Evolutionary conservation across 805 yeast genomes (phyloP).

Genomic region (Candida lessepsii): DNA sequence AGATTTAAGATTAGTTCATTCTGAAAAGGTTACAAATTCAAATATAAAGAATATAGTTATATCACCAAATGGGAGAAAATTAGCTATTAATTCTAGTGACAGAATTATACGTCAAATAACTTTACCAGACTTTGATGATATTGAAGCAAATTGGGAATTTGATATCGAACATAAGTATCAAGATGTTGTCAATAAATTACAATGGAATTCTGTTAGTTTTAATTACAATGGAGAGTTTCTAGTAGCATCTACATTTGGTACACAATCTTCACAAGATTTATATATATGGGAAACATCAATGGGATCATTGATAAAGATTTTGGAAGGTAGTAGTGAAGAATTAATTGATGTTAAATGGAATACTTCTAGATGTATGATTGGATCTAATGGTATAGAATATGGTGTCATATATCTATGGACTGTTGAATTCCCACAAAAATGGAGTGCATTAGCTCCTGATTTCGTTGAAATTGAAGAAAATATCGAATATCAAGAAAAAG

Average conservation of each 20-base stretch:
- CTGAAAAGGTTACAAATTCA: conserved; percentile 60
- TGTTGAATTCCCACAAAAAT: conserved; percentile 78
- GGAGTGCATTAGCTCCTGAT: conserved; percentile 97
- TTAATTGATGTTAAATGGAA: conserved; percentile 87
- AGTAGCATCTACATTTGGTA: conserved; percentile 83
- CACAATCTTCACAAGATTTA: conserved; percentile 73
- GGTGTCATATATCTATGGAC: conserved; percentile 85
- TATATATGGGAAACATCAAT: conserved; percentile 89
- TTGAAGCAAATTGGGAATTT: conserved; percentile 44
- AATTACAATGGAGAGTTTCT: conserved; percentile 76
- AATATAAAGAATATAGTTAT: conserved; percentile 68
- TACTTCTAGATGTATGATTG: conserved; percentile 65
- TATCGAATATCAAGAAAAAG: conserved; percentile 80
- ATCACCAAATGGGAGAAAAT: conserved; percentile 55
- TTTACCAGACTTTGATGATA: conserved; percentile 41
- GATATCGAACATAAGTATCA: conserved; percentile 81
- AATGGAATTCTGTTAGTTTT: conserved; percentile 81
- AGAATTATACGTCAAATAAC: conserved; percentile 65
- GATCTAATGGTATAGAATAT: conserved; percentile 81
- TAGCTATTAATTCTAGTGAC: conserved; percentile 78
- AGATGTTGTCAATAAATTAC: conserved; percentile 83
- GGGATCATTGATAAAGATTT: conserved; percentile 84
- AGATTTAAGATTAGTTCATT: conserved; percentile 38
- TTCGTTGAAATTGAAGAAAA: conserved; percentile 93
- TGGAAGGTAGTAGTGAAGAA: conserved; percentile 90